phyloP scores from a whole-genome alignment of 2,329 filamentous ascomycete species.

The Lachnum nothofagi region DNA sequence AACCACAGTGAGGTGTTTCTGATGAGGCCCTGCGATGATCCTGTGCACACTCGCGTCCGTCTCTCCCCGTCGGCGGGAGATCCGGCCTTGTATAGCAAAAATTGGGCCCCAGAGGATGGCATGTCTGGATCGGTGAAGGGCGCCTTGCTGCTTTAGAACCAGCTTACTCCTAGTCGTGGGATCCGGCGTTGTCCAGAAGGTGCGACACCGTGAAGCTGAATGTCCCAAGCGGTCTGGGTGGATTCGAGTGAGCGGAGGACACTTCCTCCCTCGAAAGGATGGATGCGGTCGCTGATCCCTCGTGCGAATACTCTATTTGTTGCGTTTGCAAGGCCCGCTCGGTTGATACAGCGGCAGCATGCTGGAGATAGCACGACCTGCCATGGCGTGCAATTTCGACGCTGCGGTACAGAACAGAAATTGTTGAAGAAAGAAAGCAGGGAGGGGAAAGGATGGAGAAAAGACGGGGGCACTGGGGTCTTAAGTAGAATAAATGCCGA shows the following conservation, averaged over 20 bases:
- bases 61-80: no score
- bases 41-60: no score
- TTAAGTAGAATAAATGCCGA: conserved; percentile 26
- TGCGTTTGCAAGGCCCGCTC: conserved; percentile 16
- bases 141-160: conserved; percentile 21
- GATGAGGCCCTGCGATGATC: no score
- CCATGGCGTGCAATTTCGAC: conserved; percentile 4
- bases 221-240: conserved; percentile 6
- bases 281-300: conserved; percentile 8
- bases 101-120: background rate
- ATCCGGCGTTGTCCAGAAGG: background rate
- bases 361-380: no score
- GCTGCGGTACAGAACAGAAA: conserved; percentile 1
- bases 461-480: conserved; percentile 10
- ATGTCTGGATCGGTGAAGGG: conserved; percentile 17
- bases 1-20: no score
- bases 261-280: background rate
- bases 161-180: background rate
- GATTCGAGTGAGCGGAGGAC: conserved; percentile 7
- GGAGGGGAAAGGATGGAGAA: conserved; percentile 6
- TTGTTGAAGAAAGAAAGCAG: conserved; percentile 4
- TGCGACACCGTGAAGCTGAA: conserved; percentile 10
- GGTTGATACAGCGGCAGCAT: conserved; percentile 19
- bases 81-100: conserved; percentile 16
- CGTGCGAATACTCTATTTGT: conserved; percentile 8